Conservation (phyloP, 2,329 filamentous ascomycete species). For the Microsporum canis region DNA sequence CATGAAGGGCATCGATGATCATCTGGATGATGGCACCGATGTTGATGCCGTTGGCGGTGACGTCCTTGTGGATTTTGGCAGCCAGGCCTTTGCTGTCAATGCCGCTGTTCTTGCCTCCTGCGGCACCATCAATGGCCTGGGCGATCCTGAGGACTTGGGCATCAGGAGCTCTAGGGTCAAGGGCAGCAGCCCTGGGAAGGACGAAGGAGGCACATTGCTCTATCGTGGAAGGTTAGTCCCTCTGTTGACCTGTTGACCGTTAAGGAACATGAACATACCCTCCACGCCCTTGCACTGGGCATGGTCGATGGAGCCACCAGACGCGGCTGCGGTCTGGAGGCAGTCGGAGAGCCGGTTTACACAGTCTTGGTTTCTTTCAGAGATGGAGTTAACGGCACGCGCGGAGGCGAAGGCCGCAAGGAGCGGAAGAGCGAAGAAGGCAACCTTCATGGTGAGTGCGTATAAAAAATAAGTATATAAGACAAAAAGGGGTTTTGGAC, state of each 20-base stretch:
- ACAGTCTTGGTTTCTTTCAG: not conserved
- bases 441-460: not conserved
- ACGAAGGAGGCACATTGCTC: not conserved
- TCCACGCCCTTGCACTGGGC: not conserved
- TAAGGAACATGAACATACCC: not conserved
- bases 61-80: not conserved
- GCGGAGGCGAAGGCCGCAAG: conserved; percentile 2
- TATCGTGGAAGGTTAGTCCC: not conserved
- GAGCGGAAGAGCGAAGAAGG: not conserved
- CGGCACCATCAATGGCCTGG: not conserved
- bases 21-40: not conserved
- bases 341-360: not conserved
- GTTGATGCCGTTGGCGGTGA: not conserved
- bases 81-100: not conserved
- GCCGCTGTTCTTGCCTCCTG: not conserved
- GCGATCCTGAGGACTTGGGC: not conserved
- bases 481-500: not conserved
- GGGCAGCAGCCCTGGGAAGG: not conserved
- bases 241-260: too few relatives aligned
- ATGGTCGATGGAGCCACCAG: not conserved
- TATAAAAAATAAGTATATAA: not conserved
- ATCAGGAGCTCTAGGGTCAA: not conserved
- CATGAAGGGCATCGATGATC: not conserved
- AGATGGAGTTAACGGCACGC: not conserved
- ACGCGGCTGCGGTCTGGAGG: not conserved